Evolutionary conservation across 768 basidiomycete species (phyloP), one percentile per base, ranked within the genome.

Genomic region (Mycena indigotica): DNA sequence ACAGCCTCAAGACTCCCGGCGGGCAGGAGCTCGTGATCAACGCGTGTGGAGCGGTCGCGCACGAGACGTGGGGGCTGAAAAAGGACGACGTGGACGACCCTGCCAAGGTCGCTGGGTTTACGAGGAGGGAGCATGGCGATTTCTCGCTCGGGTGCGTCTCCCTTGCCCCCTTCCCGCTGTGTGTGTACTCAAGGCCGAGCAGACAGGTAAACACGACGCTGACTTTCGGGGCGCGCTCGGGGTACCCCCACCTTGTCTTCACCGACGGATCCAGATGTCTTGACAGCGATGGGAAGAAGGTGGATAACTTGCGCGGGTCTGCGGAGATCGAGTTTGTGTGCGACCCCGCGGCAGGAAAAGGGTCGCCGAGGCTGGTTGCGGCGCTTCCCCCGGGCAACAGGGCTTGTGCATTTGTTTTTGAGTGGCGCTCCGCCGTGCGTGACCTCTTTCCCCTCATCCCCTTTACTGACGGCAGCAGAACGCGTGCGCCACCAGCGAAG

Each of bases 361-460:
- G 89, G 63, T 67, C 60, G 62, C 80, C 81, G 10, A 67, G 74
- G 17, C 77, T 95, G 3, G 70, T 92, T 2, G 86, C 83, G 2
- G 84, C 88, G 49, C 81, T 93, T 23, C 89, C 89, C 4, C 83
- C 84, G 6, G 74, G 75, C 8, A 81, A 86, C 8, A 67, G 67
- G 25, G 84, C 84, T n/a, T 95, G 93, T 69, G 81, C 85, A 13
- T 94, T 87, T 68, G 82, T 89, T 56, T 72, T 95, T 35, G 91
- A 95, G 74, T 95, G 93, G 93, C 77, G 80, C 54, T 93, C 89
- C 4, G 85, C 84, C 64, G 92, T 93, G 62, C 65, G 83, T 70
- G 56, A 50, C 12, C 17, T 39, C 5, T 49, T 48, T 29, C 54
- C 41, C 41, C 25, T 38, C 28, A 30, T 50, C 19, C 50, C 55